Evolutionary conservation across 257 asterid genomes (phyloP).

Genomic region (Catharanthus roseus): DNA sequence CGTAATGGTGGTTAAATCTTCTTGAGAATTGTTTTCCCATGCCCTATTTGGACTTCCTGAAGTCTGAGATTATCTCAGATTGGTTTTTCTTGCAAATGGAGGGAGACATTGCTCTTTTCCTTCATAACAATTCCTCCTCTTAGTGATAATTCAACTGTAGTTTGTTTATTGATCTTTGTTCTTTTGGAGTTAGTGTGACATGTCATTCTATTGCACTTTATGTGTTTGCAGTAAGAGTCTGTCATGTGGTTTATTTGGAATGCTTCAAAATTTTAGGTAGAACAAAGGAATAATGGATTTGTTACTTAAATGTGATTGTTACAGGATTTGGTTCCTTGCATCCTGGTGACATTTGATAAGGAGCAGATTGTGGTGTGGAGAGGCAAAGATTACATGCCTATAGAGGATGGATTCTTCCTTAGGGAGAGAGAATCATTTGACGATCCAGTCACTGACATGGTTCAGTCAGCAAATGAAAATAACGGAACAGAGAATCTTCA

Average conservation of each 20-base stretch:
- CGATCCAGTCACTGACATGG: conserved; percentile 23
- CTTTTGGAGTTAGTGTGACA: neutral
- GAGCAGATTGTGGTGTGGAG: conserved; percentile 93
- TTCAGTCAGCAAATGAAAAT: conserved; percentile 19
- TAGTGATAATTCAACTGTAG: neutral
- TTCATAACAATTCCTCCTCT: neutral
- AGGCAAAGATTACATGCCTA: conserved; percentile 63
- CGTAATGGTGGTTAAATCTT: neutral
- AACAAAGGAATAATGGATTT: neutral
- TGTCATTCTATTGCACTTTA: neutral
- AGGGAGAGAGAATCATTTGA: conserved; percentile 50
- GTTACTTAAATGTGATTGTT: conserved; percentile 4
- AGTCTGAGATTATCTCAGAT: neutral
- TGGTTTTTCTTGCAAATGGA: neutral
- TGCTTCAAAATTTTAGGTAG: neutral
- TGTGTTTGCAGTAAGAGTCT: neutral
- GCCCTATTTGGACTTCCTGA: neutral
- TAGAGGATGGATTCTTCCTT: conserved; percentile 54
- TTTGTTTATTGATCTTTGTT: neutral
- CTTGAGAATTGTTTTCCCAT: neutral
- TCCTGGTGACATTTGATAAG: conserved; percentile 80
- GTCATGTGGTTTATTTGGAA: neutral
- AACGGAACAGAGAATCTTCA: conserved; percentile 19
- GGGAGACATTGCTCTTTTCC: too few species aligned
- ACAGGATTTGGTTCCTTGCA: conserved; percentile 88